phyloP scores from a whole-genome alignment of 164 flowering plant genomes.

The Stephania cephalantha region DNA sequence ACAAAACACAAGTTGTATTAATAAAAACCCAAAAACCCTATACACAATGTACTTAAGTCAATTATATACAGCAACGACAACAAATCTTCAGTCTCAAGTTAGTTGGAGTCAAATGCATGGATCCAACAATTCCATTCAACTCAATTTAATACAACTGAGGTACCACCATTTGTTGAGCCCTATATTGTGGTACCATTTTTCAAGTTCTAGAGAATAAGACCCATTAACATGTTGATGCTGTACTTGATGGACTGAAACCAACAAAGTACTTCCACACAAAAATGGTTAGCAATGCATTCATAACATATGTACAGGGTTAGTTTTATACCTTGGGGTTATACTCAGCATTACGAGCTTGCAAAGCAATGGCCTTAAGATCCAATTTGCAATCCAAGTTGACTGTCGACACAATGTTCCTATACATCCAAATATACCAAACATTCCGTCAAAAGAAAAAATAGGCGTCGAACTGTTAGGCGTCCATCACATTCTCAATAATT shows the following conservation, averaged over 20 bases:
- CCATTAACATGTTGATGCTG: no score
- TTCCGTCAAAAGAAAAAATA: neutral
- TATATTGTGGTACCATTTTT: neutral
- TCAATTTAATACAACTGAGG: neutral
- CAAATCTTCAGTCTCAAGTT: no score
- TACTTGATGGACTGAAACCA: neutral
- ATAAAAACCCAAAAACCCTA: no score
- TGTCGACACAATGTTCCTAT: slow-evolving; percentile 93
- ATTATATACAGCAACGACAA: no score
- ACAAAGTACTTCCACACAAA: neutral
- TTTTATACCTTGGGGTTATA: slow-evolving; percentile 77
- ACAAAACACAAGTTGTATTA: no score
- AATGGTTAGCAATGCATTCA: neutral
- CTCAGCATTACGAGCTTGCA: slow-evolving; percentile 89
- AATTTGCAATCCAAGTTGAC: slow-evolving; percentile 89
- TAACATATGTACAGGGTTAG: neutral
- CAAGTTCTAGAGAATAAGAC: neutral
- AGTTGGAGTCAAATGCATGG: no score
- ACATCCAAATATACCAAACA: neutral
- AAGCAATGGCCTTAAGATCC: slow-evolving; percentile 76
- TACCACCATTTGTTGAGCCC: neutral
- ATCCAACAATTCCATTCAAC: no score
- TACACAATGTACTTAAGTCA: no score
- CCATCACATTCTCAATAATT: no score
- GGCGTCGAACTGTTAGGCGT: neutral